These are phyloP conservation scores for Cynanchum wilfordii DNA, from an alignment of 257 asterid genomes.

Conservation along the genomic window DNA sequence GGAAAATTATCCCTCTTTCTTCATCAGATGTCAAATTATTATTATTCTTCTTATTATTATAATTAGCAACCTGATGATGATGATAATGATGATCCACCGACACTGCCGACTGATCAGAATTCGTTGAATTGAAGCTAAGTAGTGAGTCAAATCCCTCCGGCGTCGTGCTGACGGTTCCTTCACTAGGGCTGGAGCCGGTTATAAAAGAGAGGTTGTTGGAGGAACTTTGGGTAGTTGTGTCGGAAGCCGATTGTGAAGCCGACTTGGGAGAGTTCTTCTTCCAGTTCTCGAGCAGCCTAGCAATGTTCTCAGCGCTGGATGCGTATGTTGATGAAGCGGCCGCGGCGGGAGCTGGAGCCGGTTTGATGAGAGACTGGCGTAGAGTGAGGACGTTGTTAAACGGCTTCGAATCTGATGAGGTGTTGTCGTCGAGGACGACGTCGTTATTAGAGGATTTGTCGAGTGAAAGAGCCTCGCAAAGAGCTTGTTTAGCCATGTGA, in stretches of 20 bases:
- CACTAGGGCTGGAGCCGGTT: constrained; percentile 51
- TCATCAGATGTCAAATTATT: background rate
- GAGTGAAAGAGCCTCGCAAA: constrained; percentile 68
- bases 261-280: constrained; percentile 37
- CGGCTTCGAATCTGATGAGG: constrained; percentile 17
- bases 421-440: background rate
- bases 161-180: constrained; percentile 32
- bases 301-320: constrained; percentile 69
- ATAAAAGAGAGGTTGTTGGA: constrained; percentile 27
- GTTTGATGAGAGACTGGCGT: background rate
- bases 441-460: constrained; percentile 25
- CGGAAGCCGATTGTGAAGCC: constrained; percentile 20
- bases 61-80: constrained; percentile 6
- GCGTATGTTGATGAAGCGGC: constrained; percentile 40
- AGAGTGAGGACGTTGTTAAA: background rate
- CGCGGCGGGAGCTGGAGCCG: background rate
- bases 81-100: constrained; percentile 18
- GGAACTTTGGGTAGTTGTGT: constrained; percentile 21
- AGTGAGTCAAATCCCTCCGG: constrained; percentile 31
- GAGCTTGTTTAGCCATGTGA: constrained; percentile 79
- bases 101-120: constrained; percentile 33
- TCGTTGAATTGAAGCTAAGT: constrained; percentile 39
- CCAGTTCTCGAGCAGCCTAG: constrained; percentile 73
- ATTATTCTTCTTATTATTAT: background rate
- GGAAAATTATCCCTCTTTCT: constrained; percentile 1